Evolutionary conservation across 139 green algal genomes (phyloP), one percentile per base, ranked within the genome.

Genomic region (Picocystis salinarum): DNA sequence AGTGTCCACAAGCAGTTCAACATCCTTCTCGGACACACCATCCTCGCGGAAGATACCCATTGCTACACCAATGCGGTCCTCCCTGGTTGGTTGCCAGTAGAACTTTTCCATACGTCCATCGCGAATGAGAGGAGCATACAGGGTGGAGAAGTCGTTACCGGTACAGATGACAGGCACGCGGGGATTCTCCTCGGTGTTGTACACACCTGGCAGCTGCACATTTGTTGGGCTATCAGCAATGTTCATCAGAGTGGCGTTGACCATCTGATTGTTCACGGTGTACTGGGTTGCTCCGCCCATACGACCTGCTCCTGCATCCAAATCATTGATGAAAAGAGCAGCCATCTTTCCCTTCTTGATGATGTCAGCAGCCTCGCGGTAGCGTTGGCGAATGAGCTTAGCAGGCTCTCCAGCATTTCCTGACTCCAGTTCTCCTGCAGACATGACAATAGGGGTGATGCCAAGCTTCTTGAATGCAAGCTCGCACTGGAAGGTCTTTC

Each of bases 211-310:
- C 49, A 95, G 71, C 80, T 96, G 85, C 53, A 98, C 88, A 70
- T 99, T 96, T 62, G 85, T 99, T 40, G 89, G 89, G 73, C 82
- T 91, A 50, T 99, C 89, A 27, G 85, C 85, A 56, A 99, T 96
- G 85, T 97, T 97, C 89, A 99, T 99, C 5, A 99, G 80, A 3
- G 89, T 99, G 66, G 85, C 88, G 68, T 96, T 96, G 26, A 95
- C 85, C 81, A 92, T 91, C 69, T 93, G 88, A 80, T 96, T 99
- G 88, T 99, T 99, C 15, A 99, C 89, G 23, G 88, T 99, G 85
- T 96, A 96, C 77, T 99, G 88, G 15, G 88, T 97, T 39, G 70
- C 59, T 37, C 73, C 71, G 26, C 88, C 88, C 83, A 98, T 95
- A 58, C 88, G 81, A 30, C 88, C 88, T 6, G 74, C 76, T 51